A percentile compares a stretch with the other conserved stretches of the same genome.
Conservation (phyloP, 768 basidiomycete species). For the Coprinopsis sp. region DNA sequence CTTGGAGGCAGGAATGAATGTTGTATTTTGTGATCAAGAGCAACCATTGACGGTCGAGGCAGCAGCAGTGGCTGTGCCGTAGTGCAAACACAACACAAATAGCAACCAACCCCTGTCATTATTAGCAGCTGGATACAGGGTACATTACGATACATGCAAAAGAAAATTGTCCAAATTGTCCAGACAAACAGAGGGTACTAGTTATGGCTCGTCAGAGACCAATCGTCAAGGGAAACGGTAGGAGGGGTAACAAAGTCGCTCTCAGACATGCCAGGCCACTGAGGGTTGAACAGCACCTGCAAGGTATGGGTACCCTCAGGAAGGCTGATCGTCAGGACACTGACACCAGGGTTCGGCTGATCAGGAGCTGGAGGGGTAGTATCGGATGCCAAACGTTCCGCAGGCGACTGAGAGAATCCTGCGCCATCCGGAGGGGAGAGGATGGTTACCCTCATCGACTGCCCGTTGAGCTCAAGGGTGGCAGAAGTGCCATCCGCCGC, state of each 20-base stretch:
- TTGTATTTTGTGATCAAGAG: too few species aligned
- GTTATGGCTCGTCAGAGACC: slow-evolving; percentile 79
- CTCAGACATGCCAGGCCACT: slow-evolving; percentile 71
- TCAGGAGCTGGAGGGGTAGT: slow-evolving; percentile 57
- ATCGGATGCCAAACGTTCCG: slow-evolving; percentile 57
- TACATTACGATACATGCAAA: too few species aligned
- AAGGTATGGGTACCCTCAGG: slow-evolving; percentile 68
- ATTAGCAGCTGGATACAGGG: too few species aligned
- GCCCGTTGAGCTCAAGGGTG: slow-evolving; percentile 64
- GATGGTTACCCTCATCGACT: slow-evolving; percentile 63
- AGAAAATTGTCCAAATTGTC: too few species aligned
- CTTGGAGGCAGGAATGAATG: too few species aligned
- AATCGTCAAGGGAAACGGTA: slow-evolving; percentile 65
- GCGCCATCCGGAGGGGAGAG: slow-evolving; percentile 65
- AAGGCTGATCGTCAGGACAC: slow-evolving; percentile 70
- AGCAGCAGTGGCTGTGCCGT: neutral
- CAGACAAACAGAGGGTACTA: too few species aligned
- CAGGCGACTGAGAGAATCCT: slow-evolving; percentile 48
- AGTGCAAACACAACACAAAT: too few species aligned
- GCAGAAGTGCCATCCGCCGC: slow-evolving; percentile 58
- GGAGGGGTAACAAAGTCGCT: slow-evolving; percentile 63
- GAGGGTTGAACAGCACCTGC: slow-evolving; percentile 90
- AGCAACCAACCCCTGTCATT: too few species aligned
- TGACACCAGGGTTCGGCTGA: slow-evolving; percentile 73
- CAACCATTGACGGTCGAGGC: neutral